Evolutionary conservation across 164 flowering plant species (phyloP).

Genomic region (Brasenia schreberi): DNA sequence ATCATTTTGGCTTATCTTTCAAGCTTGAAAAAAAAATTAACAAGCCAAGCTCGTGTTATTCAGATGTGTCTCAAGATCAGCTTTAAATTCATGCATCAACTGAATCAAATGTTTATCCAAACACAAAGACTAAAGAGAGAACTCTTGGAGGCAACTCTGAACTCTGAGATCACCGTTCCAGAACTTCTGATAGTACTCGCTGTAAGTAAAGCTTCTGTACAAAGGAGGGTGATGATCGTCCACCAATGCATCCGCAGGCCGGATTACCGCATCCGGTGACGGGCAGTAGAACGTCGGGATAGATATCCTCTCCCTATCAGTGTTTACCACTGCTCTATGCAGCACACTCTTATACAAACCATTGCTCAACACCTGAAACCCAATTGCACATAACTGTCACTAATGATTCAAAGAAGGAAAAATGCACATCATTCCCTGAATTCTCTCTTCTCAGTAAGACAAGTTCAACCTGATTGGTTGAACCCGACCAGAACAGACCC

Average conservation of each 20-base stretch:
- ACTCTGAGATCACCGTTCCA: constrained; percentile 27
- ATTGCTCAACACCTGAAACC: constrained; percentile 35
- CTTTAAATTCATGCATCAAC: too few relatives aligned
- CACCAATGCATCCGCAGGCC: constrained; percentile 18
- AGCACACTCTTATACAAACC: constrained; percentile 38
- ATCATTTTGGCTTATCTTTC: too few relatives aligned
- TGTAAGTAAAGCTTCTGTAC: constrained; percentile 21
- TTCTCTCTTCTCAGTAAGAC: too few relatives aligned
- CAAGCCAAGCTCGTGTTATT: too few relatives aligned
- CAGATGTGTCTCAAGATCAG: too few relatives aligned
- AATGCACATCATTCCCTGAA: too few relatives aligned
- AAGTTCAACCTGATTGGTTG: too few relatives aligned
- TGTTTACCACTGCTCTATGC: constrained; percentile 42
- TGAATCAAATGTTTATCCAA: too few relatives aligned
- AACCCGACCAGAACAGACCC: too few relatives aligned
- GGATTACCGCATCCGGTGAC: constrained; percentile 27
- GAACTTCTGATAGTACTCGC: constrained; percentile 21
- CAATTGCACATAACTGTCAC: too few relatives aligned
- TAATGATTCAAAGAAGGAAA: too few relatives aligned
- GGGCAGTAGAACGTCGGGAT: constrained; percentile 48
- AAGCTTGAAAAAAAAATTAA: too few relatives aligned
- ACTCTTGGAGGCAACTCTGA: constrained; percentile 18
- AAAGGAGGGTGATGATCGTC: constrained; percentile 17
- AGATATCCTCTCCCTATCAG: constrained; percentile 27
- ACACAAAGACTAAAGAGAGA: neutral